phyloP scores from a whole-genome alignment of 495 filamentous ascomycete genomes.

The Podospora conica region DNA sequence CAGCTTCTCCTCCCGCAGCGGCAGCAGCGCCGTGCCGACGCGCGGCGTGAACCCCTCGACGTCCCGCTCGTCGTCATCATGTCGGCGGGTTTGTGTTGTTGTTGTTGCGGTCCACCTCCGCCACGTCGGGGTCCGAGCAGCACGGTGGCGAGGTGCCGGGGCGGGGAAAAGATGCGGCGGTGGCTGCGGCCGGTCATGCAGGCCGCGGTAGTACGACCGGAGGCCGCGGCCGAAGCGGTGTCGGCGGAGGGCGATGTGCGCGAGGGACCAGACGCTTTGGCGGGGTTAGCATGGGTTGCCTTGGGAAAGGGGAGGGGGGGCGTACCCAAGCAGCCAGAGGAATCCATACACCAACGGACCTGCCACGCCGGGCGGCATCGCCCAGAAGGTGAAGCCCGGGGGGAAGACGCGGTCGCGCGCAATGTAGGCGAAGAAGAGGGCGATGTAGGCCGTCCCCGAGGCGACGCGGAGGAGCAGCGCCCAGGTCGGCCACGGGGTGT shows the following conservation, averaged over 20 bases:
- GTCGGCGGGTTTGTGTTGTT: not conserved
- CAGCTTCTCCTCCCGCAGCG: not conserved
- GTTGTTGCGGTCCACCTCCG: not conserved
- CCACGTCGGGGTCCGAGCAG: not conserved
- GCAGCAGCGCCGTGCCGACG: not conserved
- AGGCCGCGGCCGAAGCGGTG: constrained; percentile 13
- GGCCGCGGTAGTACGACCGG: not conserved
- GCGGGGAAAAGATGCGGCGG: not conserved
- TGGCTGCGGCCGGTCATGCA: not conserved
- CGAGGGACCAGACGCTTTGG: constrained; percentile 22
- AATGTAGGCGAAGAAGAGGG: constrained; percentile 25
- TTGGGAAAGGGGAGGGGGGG: not conserved
- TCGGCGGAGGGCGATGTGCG: constrained; percentile 15
- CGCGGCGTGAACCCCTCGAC: not conserved
- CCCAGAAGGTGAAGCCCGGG: constrained; percentile 19
- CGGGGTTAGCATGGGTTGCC: not conserved
- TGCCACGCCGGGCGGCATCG: constrained; percentile 11
- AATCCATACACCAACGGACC: constrained; percentile 23
- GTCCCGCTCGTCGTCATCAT: not conserved
- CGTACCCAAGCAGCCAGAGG: constrained; percentile 26
- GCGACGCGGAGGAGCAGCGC: constrained; percentile 15
- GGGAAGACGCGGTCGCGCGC: constrained; percentile 22
- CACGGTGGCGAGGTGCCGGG: not conserved
- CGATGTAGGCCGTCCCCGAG: constrained; percentile 20
- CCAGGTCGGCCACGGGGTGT: constrained; percentile 19